Conservation (phyloP, 352 stramenopile genomes). For the Pythium vanterpoolii region DNA sequence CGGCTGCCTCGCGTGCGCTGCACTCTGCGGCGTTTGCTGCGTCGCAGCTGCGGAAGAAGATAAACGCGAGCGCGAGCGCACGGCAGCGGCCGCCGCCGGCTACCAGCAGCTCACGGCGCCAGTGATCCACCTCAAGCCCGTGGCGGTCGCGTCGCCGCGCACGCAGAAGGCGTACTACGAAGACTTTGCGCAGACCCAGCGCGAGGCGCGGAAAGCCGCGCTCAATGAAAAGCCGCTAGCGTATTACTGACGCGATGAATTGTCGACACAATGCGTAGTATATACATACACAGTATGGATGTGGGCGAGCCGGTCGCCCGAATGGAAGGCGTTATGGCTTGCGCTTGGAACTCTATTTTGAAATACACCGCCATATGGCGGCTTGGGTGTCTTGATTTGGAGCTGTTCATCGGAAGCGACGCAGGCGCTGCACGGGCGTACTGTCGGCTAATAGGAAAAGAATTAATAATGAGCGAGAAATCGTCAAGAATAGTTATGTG, state of each 20-base stretch:
- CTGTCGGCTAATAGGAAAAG: constrained; percentile 20
- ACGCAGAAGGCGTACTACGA: constrained; percentile 35
- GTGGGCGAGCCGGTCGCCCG: neutral
- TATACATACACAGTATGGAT: neutral
- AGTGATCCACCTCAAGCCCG: constrained; percentile 61
- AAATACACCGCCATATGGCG: constrained; percentile 3
- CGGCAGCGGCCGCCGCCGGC: constrained; percentile 28
- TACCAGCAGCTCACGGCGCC: constrained; percentile 47
- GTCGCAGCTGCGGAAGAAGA: constrained; percentile 77
- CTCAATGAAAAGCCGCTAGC: constrained; percentile 4
- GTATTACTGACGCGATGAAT: constrained; percentile 14
- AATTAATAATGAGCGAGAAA: neutral
- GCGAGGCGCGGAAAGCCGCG: constrained; percentile 4
- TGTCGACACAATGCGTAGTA: neutral
- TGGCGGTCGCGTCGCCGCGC: constrained; percentile 45
- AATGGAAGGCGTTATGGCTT: constrained; percentile 4
- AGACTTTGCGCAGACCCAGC: constrained; percentile 16
- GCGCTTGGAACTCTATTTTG: constrained; percentile 6
- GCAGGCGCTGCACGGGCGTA: constrained; percentile 41
- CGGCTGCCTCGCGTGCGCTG: constrained; percentile 65
- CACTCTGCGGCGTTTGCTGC: constrained; percentile 72
- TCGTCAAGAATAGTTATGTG: too few relatives aligned
- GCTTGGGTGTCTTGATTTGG: neutral
- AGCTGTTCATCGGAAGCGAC: constrained; percentile 42
- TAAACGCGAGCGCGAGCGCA: constrained; percentile 71